Conservation (phyloP, 768 basidiomycete genomes). For the Naganishia onofrii region DNA sequence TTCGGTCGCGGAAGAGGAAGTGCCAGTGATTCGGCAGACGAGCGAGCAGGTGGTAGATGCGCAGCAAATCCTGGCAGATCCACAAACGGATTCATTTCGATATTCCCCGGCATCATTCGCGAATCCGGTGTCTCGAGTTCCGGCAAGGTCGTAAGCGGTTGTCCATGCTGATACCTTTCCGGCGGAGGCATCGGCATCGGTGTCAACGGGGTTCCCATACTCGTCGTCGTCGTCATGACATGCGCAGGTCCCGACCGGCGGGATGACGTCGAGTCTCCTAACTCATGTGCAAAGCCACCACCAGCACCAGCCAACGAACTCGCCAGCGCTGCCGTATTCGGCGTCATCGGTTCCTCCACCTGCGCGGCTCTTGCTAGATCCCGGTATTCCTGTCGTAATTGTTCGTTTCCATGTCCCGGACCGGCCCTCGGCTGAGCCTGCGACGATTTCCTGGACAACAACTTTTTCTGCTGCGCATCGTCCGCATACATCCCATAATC, state of each 20-base stretch:
- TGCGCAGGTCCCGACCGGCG: background rate
- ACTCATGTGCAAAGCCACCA: conserved; percentile 2
- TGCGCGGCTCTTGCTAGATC: conserved; percentile 27
- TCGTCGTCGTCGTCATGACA: background rate
- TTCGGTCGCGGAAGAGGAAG: conserved; percentile 1
- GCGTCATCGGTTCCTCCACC: conserved; percentile 28
- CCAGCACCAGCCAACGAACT: background rate
- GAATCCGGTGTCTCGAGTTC: conserved; percentile 23
- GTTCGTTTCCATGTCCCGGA: background rate
- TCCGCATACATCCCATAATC: conserved; percentile 15
- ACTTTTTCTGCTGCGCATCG: conserved; percentile 4
- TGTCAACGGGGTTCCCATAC: background rate
- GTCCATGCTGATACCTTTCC: conserved; percentile 29
- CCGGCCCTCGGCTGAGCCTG: conserved; percentile 18
- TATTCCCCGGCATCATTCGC: background rate
- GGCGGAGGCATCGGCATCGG: conserved; percentile 12
- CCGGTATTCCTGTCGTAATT: conserved; percentile 24
- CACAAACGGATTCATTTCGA: conserved; percentile 12
- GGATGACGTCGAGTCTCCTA: conserved; percentile 2
- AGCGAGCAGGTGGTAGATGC: conserved; percentile 2
- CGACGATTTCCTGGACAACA: conserved; percentile 17
- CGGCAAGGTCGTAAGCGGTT: conserved; percentile 15
- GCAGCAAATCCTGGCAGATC: background rate
- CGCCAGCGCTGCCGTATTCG: conserved; percentile 3
- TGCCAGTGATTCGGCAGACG: conserved; percentile 20